phyloP scores from a whole-genome alignment of 2,329 filamentous ascomycete species.

The Blumeriella jaapii region DNA sequence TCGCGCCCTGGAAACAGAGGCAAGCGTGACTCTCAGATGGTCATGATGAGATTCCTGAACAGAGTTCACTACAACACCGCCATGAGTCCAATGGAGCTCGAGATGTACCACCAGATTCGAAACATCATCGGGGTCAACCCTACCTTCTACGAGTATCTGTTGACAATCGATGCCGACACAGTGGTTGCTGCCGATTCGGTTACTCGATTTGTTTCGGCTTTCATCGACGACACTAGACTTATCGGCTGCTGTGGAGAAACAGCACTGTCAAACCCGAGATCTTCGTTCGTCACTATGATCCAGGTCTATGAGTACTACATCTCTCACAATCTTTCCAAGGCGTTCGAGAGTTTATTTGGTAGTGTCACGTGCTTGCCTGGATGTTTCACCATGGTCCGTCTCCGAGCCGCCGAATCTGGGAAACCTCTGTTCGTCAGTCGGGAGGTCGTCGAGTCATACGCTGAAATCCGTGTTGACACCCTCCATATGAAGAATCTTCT shows the following conservation, averaged over 20 bases:
- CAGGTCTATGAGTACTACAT: conserved; percentile 99
- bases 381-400: conserved; percentile 99
- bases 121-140: conserved; percentile 99
- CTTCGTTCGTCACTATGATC: conserved; percentile 95
- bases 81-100: conserved; percentile 93
- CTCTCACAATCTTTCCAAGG: conserved; percentile 92
- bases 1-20: conserved; percentile 81
- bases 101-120: conserved; percentile 97
- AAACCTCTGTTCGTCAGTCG: conserved; percentile 94
- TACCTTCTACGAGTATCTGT: conserved; percentile 92
- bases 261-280: conserved; percentile 81
- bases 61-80: conserved; percentile 93
- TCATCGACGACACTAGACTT: conserved; percentile 84
- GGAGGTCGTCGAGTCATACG: conserved; percentile 78
- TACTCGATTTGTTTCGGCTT: conserved; percentile 83
- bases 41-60: conserved; percentile 98
- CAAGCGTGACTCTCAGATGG: conserved; percentile 98
- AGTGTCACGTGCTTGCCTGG: conserved; percentile 95
- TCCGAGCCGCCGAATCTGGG: conserved; percentile 84
- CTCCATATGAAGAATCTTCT: conserved; percentile 98
- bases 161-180: conserved; percentile 96
- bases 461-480: conserved; percentile 91
- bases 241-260: conserved; percentile 95
- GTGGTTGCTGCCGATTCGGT: conserved; percentile 82
- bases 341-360: conserved; percentile 93